phyloP scores from a whole-genome alignment of 805 yeast species.

The Ogataea degrootiae region DNA sequence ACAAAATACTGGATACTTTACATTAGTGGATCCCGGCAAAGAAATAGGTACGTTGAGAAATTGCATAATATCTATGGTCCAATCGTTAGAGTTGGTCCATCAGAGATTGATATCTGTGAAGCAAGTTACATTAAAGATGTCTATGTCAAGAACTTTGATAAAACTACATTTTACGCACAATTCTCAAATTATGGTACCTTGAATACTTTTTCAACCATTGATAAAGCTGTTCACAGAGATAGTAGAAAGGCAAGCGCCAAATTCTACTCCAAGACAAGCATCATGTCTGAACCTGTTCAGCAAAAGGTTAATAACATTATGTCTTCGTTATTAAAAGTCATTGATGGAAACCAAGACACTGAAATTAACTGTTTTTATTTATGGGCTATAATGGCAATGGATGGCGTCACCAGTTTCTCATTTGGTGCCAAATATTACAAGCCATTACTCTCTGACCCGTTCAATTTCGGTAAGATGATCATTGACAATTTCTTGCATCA shows the following conservation, averaged over 20 bases:
- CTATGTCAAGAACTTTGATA: constrained; percentile 52
- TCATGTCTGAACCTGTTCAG: constrained; percentile 31
- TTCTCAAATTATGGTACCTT: constrained; percentile 53
- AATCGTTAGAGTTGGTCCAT: constrained; percentile 56
- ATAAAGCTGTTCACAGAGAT: constrained; percentile 42
- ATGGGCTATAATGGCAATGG: constrained; percentile 73
- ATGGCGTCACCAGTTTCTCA: constrained; percentile 57
- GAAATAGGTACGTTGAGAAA: constrained; percentile 43
- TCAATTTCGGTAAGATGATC: constrained; percentile 35
- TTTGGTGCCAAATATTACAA: constrained; percentile 49
- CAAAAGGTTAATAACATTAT: constrained; percentile 31
- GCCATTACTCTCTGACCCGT: constrained; percentile 36
- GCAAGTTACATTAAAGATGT: constrained; percentile 47
- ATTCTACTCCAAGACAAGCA: constrained; percentile 40
- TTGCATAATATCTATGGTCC: constrained; percentile 58
- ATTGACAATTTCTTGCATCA: constrained; percentile 43
- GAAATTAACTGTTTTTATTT: constrained; percentile 53
- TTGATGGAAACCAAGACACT: constrained; percentile 16
- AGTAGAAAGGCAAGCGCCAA: constrained; percentile 37
- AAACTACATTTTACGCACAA: constrained; percentile 54
- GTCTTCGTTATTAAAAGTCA: constrained; percentile 20
- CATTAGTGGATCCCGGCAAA: constrained; percentile 41
- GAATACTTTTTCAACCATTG: constrained; percentile 56
- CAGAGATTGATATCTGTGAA: constrained; percentile 56
- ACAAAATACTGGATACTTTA: constrained; percentile 38